Base-by-base conservation (phyloP, 2,329 filamentous ascomycete genomes). In the Penicillium sp. region DNA sequence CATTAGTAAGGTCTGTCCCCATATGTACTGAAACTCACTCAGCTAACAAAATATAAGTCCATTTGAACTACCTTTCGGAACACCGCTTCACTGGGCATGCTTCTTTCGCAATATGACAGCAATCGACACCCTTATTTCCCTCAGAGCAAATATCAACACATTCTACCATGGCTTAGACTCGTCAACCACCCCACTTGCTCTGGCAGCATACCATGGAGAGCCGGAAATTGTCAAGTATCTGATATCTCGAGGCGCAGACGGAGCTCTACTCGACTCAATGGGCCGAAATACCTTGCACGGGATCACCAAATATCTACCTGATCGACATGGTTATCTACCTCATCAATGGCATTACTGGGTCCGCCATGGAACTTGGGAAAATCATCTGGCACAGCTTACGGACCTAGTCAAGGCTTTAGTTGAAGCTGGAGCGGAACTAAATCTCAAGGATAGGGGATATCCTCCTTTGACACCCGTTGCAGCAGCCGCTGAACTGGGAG, bases 291-390 rank as follows among this genome's bases (percentile, higher is more conserved):
- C 50, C 6, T 51, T 67, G n/a, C 62, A 67, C 39, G 42, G 40
- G 21, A 59, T 67, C 43, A 58, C 59, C 1, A 55, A 58, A 26
- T 59, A 59, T 42, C 47, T 60, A 2, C 61, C 60, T 15, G 62
- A 63, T 21, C 46, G 56, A 43, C 62, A 66, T 60, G 63, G 65
- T 6, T 58, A 58, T 21, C 27, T 66, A 12, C 50, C 54, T 7
- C 56, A 62, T 52, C 46, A 59, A n/a, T 67, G 65, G 65, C 58
- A 67, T 41, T 66, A 64, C 50, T 67, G 65, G 65, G 58, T 66
- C n/a, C 64, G 64, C 6, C 65, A 67, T 36, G 64, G 65, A 1
- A 41, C 37, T 21, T 67, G 62, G 62, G 50, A 63, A 4, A 41
- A 54, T 4, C 63, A 67, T 55, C 39, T 62, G 27, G 12, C 37